Percentiles rank a stretch among this genome's conserved stretches.
Evolutionary conservation across 2,329 filamentous ascomycete genomes (phyloP).

Genomic region (Fusarium secorum): DNA sequence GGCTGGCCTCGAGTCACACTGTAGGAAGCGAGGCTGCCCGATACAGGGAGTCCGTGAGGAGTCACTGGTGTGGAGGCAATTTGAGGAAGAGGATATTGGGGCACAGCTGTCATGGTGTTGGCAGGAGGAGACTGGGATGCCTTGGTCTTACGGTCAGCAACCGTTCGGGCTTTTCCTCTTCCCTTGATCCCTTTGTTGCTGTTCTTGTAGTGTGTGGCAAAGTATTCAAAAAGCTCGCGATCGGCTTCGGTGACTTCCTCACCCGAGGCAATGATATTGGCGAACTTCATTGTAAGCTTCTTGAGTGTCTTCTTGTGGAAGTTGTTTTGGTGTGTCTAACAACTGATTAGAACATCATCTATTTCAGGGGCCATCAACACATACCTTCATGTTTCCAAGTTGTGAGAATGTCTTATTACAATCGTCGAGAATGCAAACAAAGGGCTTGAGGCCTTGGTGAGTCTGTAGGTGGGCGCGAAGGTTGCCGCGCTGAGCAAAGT

Average conservation of each 20-base stretch:
- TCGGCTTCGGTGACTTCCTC: slow-evolving; percentile 68
- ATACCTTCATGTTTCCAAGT: slow-evolving; percentile 88
- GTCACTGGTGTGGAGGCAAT: slow-evolving; percentile 36
- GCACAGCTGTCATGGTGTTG: slow-evolving; percentile 15
- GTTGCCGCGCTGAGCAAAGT: slow-evolving; percentile 86
- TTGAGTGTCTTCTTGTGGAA: slow-evolving; percentile 82
- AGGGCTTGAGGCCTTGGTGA: slow-evolving; percentile 80
- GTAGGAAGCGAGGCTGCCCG: slow-evolving; percentile 45
- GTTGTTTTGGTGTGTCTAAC: slow-evolving; percentile 88
- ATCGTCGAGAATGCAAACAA: slow-evolving; percentile 79
- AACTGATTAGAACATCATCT: slow-evolving; percentile 3
- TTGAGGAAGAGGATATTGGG: slow-evolving; percentile 41
- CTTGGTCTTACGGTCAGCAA: slow-evolving; percentile 51
- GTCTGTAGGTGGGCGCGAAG: slow-evolving; percentile 84
- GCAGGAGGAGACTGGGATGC: slow-evolving; percentile 37
- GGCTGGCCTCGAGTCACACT: slow-evolving; percentile 44
- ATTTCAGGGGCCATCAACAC: slow-evolving; percentile 4
- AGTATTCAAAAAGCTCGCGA: slow-evolving; percentile 83
- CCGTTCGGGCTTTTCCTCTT: slow-evolving; percentile 82
- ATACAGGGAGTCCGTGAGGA: slow-evolving; percentile 42
- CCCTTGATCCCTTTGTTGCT: slow-evolving; percentile 99
- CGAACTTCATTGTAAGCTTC: slow-evolving; percentile 74
- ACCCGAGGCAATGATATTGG: slow-evolving; percentile 63
- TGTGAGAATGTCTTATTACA: slow-evolving; percentile 92
- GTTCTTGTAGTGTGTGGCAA: slow-evolving; percentile 91